A percentile compares a stretch with the other conserved stretches of the same genome.
Evolutionary conservation across 1,139 yeast genomes (phyloP).

Genomic region (Candida tunisiensis): DNA sequence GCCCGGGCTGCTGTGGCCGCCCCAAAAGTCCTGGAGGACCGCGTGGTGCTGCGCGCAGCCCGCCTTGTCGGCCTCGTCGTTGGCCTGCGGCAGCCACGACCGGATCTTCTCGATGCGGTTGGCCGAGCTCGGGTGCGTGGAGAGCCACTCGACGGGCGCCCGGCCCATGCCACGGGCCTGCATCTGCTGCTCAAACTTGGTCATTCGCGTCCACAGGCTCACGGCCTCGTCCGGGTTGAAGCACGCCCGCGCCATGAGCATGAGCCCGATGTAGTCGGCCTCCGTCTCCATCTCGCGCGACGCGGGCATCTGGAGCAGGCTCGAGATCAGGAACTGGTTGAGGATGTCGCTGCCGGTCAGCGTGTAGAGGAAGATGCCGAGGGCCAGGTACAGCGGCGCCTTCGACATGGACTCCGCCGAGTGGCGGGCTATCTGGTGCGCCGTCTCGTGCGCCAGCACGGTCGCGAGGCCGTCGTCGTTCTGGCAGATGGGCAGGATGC

Average conservation of each 20-base stretch:
- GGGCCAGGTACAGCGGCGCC: conserved; percentile 28
- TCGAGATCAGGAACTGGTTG: conserved; percentile 37
- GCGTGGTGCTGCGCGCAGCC: no score
- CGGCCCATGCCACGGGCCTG: conserved; percentile 6
- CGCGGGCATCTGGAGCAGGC: conserved; percentile 62
- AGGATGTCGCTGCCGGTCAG: conserved; percentile 35
- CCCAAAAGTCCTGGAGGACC: no score
- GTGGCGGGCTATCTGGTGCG: conserved; percentile 89
- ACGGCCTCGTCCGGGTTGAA: conserved; percentile 62
- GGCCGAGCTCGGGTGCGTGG: conserved; percentile 82
- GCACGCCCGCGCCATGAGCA: conserved; percentile 84
- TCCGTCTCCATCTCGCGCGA: conserved; percentile 90
- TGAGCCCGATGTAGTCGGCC: conserved; percentile 87
- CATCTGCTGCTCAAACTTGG: conserved; percentile 30
- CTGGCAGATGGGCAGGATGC: conserved; percentile 60
- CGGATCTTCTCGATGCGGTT: conserved; percentile 54
- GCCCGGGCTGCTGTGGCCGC: no score
- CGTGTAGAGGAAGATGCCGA: conserved; percentile 33
- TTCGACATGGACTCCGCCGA: conserved; percentile 55
- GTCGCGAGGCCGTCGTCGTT: conserved; percentile 91
- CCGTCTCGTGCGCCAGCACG: conserved; percentile 80
- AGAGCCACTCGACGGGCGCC: conserved; percentile 36
- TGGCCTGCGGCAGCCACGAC: conserved; percentile 61
- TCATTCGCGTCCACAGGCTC: conserved; percentile 72
- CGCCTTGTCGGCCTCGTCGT: conserved; percentile 10